These are phyloP conservation scores for Dysphania ambrosioides DNA, from an alignment of 148 eudicot genomes.

Conservation along the genomic window DNA sequence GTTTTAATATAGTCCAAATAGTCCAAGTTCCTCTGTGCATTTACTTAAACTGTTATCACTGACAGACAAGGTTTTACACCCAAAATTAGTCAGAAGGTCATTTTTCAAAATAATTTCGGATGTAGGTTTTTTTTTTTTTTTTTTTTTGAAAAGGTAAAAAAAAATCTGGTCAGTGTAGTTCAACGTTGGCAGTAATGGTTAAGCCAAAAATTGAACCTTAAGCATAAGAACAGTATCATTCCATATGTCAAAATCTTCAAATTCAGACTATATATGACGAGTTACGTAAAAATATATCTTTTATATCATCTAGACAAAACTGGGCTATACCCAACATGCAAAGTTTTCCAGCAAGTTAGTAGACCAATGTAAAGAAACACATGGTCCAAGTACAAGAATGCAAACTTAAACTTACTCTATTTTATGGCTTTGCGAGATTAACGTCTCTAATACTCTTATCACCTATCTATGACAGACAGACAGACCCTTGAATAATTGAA, in stretches of 20 bases:
- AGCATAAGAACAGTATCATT: too few relatives aligned
- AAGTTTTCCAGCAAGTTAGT: constrained; percentile 13
- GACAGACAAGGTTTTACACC: too few relatives aligned
- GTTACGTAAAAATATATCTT: neutral
- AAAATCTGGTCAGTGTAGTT: too few relatives aligned
- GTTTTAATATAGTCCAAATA: too few relatives aligned
- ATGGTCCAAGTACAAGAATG: constrained; percentile 15
- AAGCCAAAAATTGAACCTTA: too few relatives aligned
- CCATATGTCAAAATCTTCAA: neutral
- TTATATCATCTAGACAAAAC: neutral
- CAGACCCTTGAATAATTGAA: neutral
- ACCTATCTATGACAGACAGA: neutral
- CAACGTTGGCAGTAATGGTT: too few relatives aligned
- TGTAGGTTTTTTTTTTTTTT: too few relatives aligned
- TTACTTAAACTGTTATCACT: too few relatives aligned
- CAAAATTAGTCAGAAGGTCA: too few relatives aligned
- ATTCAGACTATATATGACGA: neutral
- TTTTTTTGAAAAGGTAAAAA: too few relatives aligned
- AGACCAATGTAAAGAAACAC: neutral
- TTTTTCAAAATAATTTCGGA: too few relatives aligned
- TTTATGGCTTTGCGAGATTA: neutral
- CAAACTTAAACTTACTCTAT: neutral
- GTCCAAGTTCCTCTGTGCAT: too few relatives aligned
- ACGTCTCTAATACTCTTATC: constrained; percentile 1
- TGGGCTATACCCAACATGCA: neutral